Evolutionary conservation across 2,329 filamentous ascomycete species (phyloP), one percentile per base, ranked within the genome.

Genomic region (Calonectria henricotiae): DNA sequence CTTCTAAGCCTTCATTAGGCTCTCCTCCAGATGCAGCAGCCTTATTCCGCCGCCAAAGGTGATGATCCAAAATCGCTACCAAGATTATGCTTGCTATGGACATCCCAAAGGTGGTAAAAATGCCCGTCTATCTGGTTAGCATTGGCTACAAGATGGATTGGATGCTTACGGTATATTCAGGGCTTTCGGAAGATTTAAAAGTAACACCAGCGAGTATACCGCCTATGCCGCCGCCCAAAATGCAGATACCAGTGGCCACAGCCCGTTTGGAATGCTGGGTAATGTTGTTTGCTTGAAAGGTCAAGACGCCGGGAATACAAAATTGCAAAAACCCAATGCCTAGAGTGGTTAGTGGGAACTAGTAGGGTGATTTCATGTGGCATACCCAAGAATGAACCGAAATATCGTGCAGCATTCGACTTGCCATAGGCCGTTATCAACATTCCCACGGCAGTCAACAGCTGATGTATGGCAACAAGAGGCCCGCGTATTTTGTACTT

Each of bases 261-360:
- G 76, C 74, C 2, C 76, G 70, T 62, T 76, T 76, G 71, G 73
- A 76, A 37, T 78, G 76, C 5, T 75, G 74, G 6, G 73, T 71
- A 41, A 78, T 74, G 35, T 78, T 78, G 62, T 77, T 77, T 1
- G 73, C 64, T 61, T 72, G 47, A 9, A 41, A 35, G 1, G 37
- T 25, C 46, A 67, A 66, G 37, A 58, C 44, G 5, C 35, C 44
- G 4, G 43, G 49, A 7, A 62, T 32, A 32, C 37, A 47, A 8
- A 49, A 51, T 37, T 49, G 60, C 23, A 67, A 35, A 20, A 60
- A 47, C 2, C 46, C 54, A 4, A 46, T 47, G 6, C 64, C 64
- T 7, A 69, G 69, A 13, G 8, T 67, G 47, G 23, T 72, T 73
- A 35, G 67, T 65, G 44, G 5, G 41, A 20, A 41, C 39, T 20